Base-by-base conservation (phyloP, 345 rosid genomes). In the Rhodamnia argentea region DNA sequence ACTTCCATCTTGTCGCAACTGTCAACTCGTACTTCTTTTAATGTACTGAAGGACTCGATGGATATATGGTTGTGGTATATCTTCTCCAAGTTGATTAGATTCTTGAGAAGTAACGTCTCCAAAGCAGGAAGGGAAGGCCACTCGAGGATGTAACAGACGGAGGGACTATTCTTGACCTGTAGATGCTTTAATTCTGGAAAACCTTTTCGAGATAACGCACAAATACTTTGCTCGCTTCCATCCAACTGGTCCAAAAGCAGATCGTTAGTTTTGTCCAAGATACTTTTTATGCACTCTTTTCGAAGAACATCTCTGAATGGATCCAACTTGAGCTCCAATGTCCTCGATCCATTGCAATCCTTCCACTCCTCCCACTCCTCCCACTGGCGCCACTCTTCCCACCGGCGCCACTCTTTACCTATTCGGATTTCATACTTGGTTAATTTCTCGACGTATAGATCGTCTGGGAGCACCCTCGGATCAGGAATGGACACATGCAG, bases 361-460 rank as follows among this genome's bases (percentile, higher is more conserved):
- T 11, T 10, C 24, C 10, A n/a, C n/a, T n/a, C n/a, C n/a, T n/a
- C n/a, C n/a, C n/a, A n/a, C n/a, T n/a, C n/a, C n/a, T n/a, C n/a
- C n/a, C n/a, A 0, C 58, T 4, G 0, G 10, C 4, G 3, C 24
- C 10, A 2, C 58, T 0, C 58, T 6, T 20, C n/a, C n/a, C n/a
- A 0, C 58, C 11, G 0, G 10, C 4, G 3, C 24, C 10, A 2
- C 58, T 0, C 58, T 6, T 20, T 0, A 20, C 58, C 58, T 6
- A 55, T 55, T 55, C 2, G 1, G 58, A 55, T 55, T 55, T 9
- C 18, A 8, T 55, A 55, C 24, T 22, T 26, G 6, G 13, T 58
- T 58, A 58, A 58, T 58, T 26, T 10, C 62, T 57, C 3, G 11
- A 57, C 27, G 0, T 24, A 1, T 10, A 58, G 0, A 11, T 58